phyloP scores from a whole-genome alignment of 2,329 filamentous ascomycete genomes.

The Cercospora zeina region DNA sequence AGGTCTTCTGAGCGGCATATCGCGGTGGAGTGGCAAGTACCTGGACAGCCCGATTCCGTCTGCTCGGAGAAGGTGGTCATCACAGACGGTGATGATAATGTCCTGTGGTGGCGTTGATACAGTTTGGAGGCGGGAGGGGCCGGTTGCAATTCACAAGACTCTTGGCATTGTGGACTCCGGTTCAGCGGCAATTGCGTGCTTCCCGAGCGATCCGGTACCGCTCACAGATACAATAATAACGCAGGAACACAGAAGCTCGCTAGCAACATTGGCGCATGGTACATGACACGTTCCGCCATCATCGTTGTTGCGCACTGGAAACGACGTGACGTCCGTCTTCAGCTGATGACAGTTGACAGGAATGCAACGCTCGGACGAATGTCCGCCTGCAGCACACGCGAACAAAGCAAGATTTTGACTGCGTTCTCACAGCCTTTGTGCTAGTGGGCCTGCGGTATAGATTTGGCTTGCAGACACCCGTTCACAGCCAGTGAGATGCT shows the following conservation, averaged over 20 bases:
- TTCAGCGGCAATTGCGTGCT: not conserved
- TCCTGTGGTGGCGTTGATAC: too few relatives aligned
- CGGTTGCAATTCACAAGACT: not conserved
- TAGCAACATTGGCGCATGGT: slow-evolving; percentile 8
- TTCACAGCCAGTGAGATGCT: slow-evolving; percentile 6
- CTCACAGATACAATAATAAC: too few relatives aligned
- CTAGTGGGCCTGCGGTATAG: not conserved
- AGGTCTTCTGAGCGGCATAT: too few relatives aligned
- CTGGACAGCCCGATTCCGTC: too few relatives aligned
- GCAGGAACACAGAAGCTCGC: not conserved
- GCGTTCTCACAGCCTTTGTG: not conserved
- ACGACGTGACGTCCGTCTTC: not conserved
- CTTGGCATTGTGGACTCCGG: not conserved
- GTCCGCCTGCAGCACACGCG: not conserved
- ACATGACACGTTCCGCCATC: slow-evolving; percentile 7
- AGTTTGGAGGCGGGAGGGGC: not conserved
- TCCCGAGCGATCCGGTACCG: not conserved
- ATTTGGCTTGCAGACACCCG: not conserved
- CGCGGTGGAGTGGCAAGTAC: too few relatives aligned
- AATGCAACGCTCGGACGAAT: not conserved
- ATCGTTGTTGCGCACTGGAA: slow-evolving; percentile 5
- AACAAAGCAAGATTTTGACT: not conserved
- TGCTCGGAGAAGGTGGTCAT: too few relatives aligned
- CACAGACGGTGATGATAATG: too few relatives aligned
- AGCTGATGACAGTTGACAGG: not conserved